A percentile compares a stretch with the other conserved stretches of the same genome.
phyloP scores from a whole-genome alignment of 495 filamentous ascomycete genomes.

The Podospora appendiculata region DNA sequence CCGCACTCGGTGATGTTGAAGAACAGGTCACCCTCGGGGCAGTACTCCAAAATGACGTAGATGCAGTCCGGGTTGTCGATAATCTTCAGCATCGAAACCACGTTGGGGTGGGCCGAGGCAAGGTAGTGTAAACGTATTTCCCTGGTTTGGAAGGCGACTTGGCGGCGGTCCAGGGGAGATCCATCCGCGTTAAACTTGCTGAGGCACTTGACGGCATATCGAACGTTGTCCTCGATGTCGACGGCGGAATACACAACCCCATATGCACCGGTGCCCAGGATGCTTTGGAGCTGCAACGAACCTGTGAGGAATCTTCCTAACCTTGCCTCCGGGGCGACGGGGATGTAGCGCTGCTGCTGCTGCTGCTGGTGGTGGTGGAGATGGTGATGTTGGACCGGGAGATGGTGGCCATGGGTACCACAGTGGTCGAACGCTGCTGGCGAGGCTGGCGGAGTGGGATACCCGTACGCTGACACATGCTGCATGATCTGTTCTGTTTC shows the following conservation, averaged over 20 bases:
- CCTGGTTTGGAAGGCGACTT: constrained; percentile 81
- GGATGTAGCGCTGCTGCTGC: constrained; percentile 23
- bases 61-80: constrained; percentile 89
- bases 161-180: constrained; percentile 74
- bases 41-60: constrained; percentile 95
- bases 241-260: constrained; percentile 92
- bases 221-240: constrained; percentile 72
- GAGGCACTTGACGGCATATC: constrained; percentile 94
- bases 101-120: constrained; percentile 83
- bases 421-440: constrained; percentile 40
- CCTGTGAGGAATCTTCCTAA: constrained; percentile 77
- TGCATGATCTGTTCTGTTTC: constrained; percentile 36
- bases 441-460: constrained; percentile 45
- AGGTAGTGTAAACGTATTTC: constrained; percentile 88
- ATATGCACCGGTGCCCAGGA: constrained; percentile 91
- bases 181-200: constrained; percentile 67
- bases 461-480: constrained; percentile 46
- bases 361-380: neutral
- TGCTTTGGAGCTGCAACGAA: constrained; percentile 72
- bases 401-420: constrained; percentile 18
- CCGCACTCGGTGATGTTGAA: constrained; percentile 92
- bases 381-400: constrained; percentile 13
- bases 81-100: constrained; percentile 91
- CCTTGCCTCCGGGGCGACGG: constrained; percentile 66
- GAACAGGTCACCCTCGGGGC: constrained; percentile 95